Percentiles rank a stretch among this genome's conserved stretches.
phyloP scores from a whole-genome alignment of 495 filamentous ascomycete genomes.

The Lepraria neglecta region DNA sequence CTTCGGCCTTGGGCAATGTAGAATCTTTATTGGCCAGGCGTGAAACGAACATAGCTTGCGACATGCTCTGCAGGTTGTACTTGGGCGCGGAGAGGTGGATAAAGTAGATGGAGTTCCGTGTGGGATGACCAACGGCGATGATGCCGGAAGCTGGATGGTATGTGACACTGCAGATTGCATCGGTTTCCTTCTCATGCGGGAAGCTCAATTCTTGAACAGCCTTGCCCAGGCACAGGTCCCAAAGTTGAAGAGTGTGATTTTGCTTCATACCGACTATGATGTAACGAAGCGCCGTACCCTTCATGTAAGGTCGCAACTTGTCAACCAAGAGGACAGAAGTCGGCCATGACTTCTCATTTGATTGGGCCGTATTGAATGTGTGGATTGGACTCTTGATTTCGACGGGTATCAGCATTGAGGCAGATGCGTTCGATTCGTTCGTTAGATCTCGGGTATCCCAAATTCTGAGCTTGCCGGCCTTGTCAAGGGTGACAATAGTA shows the following conservation, averaged over 20 bases:
- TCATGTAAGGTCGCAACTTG: conserved; percentile 84
- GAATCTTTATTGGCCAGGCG: conserved; percentile 66
- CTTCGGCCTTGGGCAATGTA: conserved; percentile 72
- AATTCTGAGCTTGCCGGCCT: conserved; percentile 88
- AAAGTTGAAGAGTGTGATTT: conserved; percentile 97
- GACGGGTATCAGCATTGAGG: conserved; percentile 49
- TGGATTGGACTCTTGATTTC: conserved; percentile 73
- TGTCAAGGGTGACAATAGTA: conserved; percentile 89
- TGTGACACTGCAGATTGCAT: conserved; percentile 91
- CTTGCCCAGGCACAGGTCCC: conserved; percentile 93
- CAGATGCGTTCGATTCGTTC: conserved; percentile 47
- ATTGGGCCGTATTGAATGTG: conserved; percentile 69
- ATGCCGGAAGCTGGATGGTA: conserved; percentile 88
- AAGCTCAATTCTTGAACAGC: conserved; percentile 95
- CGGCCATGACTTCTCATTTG: conserved; percentile 84
- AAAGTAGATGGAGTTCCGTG: conserved; percentile 95
- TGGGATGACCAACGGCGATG: conserved; percentile 91
- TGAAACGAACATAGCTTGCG: conserved; percentile 79
- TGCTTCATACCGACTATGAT: conserved; percentile 97
- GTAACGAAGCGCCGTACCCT: conserved; percentile 80
- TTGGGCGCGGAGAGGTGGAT: conserved; percentile 87
- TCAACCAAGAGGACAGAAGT: conserved; percentile 94
- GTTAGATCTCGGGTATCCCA: conserved; percentile 87
- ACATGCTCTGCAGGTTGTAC: conserved; percentile 71
- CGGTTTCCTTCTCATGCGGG: conserved; percentile 92